These are phyloP conservation scores for Quercus variabilis DNA, from an alignment of 306 rosid genomes.

Conservation along the genomic window DNA sequence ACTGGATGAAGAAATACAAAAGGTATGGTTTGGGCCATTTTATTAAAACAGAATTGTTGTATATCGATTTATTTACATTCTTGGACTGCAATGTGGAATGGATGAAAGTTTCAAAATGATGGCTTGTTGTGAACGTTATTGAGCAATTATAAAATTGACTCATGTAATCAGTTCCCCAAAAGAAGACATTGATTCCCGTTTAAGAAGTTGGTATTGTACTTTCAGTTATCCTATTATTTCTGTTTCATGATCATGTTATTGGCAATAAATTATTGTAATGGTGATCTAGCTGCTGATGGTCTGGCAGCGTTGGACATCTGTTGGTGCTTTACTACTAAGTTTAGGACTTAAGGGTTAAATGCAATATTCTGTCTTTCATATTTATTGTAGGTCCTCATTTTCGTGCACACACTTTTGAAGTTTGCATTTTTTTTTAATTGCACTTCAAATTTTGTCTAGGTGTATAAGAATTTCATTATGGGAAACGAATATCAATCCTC, in stretches of 20 bases:
- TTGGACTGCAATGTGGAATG: background rate
- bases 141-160: background rate
- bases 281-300: background rate
- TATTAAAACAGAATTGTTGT: background rate
- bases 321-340: background rate
- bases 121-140: background rate
- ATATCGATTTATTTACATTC: background rate
- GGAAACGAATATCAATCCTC: constrained; percentile 78
- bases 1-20: constrained; percentile 75
- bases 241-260: constrained; percentile 4
- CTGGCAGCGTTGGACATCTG: background rate
- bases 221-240: background rate
- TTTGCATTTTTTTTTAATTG: constrained; percentile 1
- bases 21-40: constrained; percentile 42
- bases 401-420: background rate
- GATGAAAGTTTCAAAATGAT: background rate
- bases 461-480: constrained; percentile 50
- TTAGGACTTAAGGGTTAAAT: background rate
- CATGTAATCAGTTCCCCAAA: background rate
- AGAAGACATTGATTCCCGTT: background rate
- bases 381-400: background rate
- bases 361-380: background rate
- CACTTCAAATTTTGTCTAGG: constrained; percentile 38
- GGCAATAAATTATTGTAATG: background rate
- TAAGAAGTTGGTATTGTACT: background rate